Evolutionary conservation across 805 yeast genomes (phyloP), one percentile per base, ranked within the genome.

Genomic region (Torulaspora indica): DNA sequence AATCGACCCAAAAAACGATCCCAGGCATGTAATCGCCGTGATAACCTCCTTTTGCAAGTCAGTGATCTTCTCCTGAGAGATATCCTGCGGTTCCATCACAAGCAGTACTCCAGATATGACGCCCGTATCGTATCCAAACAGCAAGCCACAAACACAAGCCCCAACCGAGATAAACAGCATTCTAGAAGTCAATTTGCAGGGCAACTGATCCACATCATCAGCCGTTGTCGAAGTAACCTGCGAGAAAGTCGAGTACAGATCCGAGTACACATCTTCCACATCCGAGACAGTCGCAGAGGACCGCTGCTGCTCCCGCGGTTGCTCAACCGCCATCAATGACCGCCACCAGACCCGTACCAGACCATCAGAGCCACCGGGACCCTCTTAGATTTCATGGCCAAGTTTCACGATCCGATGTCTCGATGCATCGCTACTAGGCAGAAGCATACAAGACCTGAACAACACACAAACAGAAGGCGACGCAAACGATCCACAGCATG

Each of bases 41-140:
- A 71, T 69, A 33, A 57, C 36, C 56, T 63, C 82, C 67, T 54
- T 68, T 50, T 59, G 67, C 40, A 51, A 66, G 31, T 53, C 55
- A 4, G 65, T 64, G 47, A 67, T 70, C 56, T 38, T 57, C 50
- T 53, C 63, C 48, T 48, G 50, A 29, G 58, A 61, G 24, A 69
- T 57, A 64, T 64, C 70, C 4, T 60, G 54, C 37, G 79, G 76
- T 28, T 52, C 48, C 27, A 74, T 45, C 66, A 73, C 70, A 37
- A 77, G 62, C 24, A 79, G 69, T 38, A 79, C 78, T 17, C 82
- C 81, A 7, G 82, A 76, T 32, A 79, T 77, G 34, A 81, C 76
- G 38, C 83, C 84, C 9, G 84, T 79, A 53, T 79, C 83, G 55
- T 77, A 79, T 10, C 85, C 85, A 55, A 79, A 79, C 40, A 79